These are phyloP conservation scores for Falciphora oryzae DNA, from an alignment of 2,329 filamentous ascomycete genomes.

Conservation along the genomic window DNA sequence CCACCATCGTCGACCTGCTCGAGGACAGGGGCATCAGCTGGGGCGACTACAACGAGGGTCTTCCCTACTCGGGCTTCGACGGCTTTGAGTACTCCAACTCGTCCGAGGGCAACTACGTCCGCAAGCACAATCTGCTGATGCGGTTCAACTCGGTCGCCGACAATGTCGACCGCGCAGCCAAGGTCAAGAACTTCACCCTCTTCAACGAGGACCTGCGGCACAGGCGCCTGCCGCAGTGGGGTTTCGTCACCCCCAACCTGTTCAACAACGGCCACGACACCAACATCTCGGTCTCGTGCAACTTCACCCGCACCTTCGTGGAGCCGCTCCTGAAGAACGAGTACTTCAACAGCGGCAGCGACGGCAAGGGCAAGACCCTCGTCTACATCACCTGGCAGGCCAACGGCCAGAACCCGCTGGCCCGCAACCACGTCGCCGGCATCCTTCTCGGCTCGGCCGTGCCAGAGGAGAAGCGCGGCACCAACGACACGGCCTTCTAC, in stretches of 20 bases:
- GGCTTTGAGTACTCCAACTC: slow-evolving; percentile 59
- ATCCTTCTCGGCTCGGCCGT: slow-evolving; percentile 73
- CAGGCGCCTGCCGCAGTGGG: slow-evolving; percentile 63
- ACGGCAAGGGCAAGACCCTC: slow-evolving; percentile 53
- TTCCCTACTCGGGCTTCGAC: slow-evolving; percentile 70
- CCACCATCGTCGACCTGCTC: slow-evolving; percentile 62
- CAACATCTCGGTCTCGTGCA: slow-evolving; percentile 60
- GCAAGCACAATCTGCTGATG: slow-evolving; percentile 70
- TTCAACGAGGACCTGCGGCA: slow-evolving; percentile 63
- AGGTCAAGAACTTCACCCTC: slow-evolving; percentile 67
- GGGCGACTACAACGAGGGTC: slow-evolving; percentile 71
- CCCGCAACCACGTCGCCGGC: slow-evolving; percentile 62
- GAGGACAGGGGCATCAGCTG: slow-evolving; percentile 60
- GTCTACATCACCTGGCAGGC: slow-evolving; percentile 58
- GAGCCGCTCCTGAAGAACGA: slow-evolving; percentile 62
- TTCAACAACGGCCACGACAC: slow-evolving; percentile 72
- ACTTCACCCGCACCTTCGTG: slow-evolving; percentile 64
- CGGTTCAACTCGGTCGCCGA: slow-evolving; percentile 60
- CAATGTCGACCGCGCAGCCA: slow-evolving; percentile 52
- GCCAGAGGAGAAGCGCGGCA: slow-evolving; percentile 57
- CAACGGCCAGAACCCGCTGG: slow-evolving; percentile 17
- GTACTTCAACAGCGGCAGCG: slow-evolving; percentile 52
- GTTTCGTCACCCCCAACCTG: slow-evolving; percentile 70
- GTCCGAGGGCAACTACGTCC: slow-evolving; percentile 68
- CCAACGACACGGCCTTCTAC: slow-evolving; percentile 64